Percentiles rank a stretch among this genome's conserved stretches.
phyloP scores from a whole-genome alignment of 177 flowering plant species.

The Telopea speciosissima region DNA sequence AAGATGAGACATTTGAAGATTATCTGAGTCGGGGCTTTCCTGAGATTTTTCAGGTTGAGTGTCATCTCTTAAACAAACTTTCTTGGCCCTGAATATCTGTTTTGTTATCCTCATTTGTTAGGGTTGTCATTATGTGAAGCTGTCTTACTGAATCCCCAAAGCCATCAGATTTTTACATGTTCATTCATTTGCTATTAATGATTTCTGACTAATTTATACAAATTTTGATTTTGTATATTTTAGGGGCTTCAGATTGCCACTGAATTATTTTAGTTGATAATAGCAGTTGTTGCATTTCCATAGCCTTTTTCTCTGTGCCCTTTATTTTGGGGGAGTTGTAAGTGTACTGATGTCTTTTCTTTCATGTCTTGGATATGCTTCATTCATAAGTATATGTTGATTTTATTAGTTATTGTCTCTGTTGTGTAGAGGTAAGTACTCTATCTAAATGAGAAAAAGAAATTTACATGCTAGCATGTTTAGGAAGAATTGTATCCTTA shows the following conservation, averaged over 20 bases:
- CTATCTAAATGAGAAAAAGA: neutral
- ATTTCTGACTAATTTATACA: neutral
- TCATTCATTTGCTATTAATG: neutral
- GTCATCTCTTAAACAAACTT: neutral
- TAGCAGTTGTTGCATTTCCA: neutral
- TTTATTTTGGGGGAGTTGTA: too few species aligned
- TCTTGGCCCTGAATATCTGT: neutral
- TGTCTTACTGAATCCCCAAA: neutral
- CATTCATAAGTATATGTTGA: neutral
- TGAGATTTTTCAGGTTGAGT: conserved; percentile 50
- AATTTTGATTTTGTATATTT: neutral
- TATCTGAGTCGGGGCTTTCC: conserved; percentile 66
- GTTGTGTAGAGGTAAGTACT: neutral
- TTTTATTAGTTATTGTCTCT: too few species aligned
- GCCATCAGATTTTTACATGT: neutral
- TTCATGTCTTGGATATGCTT: neutral
- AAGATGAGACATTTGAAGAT: conserved; percentile 68
- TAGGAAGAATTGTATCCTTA: neutral
- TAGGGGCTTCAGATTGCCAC: neutral
- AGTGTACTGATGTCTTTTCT: too few species aligned
- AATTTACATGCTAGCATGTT: neutral
- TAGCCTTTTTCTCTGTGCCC: neutral
- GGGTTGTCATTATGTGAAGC: neutral
- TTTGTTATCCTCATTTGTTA: neutral
- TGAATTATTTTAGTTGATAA: too few species aligned